phyloP scores from a whole-genome alignment of 108 stramenopile genomes.

The Cyclotella distinguenda region DNA sequence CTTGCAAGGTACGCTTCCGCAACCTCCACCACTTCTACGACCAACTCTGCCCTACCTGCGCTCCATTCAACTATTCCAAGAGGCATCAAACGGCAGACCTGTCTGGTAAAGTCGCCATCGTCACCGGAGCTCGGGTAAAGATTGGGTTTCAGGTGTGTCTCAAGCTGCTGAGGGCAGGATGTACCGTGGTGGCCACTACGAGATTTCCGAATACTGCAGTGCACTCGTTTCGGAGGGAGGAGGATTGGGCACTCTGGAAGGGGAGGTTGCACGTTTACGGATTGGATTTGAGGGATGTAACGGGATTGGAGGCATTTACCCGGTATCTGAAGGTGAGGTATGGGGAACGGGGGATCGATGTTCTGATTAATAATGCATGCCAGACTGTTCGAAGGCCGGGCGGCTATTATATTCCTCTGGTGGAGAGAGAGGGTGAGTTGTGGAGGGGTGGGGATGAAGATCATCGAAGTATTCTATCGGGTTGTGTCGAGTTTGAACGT shows the following conservation, averaged over 20 bases:
- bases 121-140: constrained; percentile 90
- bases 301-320: constrained; percentile 81
- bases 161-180: constrained; percentile 78
- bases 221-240: constrained; percentile 56
- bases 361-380: constrained; percentile 92
- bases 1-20: constrained; percentile 81
- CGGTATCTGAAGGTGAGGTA: constrained; percentile 66
- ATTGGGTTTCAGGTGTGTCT: constrained; percentile 86
- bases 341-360: constrained; percentile 68
- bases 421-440: constrained; percentile 64
- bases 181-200: constrained; percentile 80
- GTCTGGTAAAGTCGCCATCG: constrained; percentile 59
- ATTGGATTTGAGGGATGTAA: constrained; percentile 83
- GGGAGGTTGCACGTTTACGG: constrained; percentile 74
- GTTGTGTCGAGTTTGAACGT: constrained; percentile 71
- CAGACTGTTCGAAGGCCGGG: constrained; percentile 88
- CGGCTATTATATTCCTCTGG: constrained; percentile 76
- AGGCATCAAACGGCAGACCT: constrained; percentile 72
- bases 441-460: constrained; percentile 60
- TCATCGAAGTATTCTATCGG: constrained; percentile 59
- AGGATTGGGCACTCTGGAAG: constrained; percentile 62
- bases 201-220: constrained; percentile 85
- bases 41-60: constrained; percentile 85
- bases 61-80: constrained; percentile 79
- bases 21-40: constrained; percentile 89